Evolutionary conservation across 495 filamentous ascomycete genomes (phyloP), one percentile per base, ranked within the genome.

Genomic region (Aspergillus bridgeri): DNA sequence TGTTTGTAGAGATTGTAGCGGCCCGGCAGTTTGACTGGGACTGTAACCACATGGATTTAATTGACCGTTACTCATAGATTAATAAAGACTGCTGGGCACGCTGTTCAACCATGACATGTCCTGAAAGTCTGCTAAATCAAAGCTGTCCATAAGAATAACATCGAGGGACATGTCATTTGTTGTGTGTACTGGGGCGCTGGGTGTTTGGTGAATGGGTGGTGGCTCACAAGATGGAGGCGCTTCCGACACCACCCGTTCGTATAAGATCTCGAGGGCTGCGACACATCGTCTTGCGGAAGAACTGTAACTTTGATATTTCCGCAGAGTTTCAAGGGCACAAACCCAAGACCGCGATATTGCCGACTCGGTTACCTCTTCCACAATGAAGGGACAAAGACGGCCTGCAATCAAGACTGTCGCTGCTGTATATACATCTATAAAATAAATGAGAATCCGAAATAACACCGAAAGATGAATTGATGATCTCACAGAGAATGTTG

Each of bases 31-130:
- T n/a, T n/a, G 22, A 23, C 20, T 19, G 21, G 15, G 47, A 46
- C 43, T 9, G 1, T 46, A 1, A 29, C 27, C 27, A 29, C 7
- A 18, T 3, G 17, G 13, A 3, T 46, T 21, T 47, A 9, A n/a
- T 20, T n/a, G 21, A 3, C 19, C 27, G 15, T 17, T 44, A 19
- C 8, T 22, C 29, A 7, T 19, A 8, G 23, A n/a, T 53, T 24
- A 66, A 24, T 61, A 69, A 1, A 75, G 51, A 56, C 65, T 71
- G 45, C 68, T 75, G 4, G 72, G 70, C 11, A 75, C 72, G 27
- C 72, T 75, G 22, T 75, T 71, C 3, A 75, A 44, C 72, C 72
- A 75, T 17, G 70, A 73, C 70, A 75, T 75, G 50, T 75, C 70
- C 46, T 71, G 69, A 42, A 75, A 71, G 33, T 75, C 72, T 1